These are phyloP conservation scores for Tetragonia tetragonoides DNA, from an alignment of 148 eudicot species.

Conservation along the genomic window DNA sequence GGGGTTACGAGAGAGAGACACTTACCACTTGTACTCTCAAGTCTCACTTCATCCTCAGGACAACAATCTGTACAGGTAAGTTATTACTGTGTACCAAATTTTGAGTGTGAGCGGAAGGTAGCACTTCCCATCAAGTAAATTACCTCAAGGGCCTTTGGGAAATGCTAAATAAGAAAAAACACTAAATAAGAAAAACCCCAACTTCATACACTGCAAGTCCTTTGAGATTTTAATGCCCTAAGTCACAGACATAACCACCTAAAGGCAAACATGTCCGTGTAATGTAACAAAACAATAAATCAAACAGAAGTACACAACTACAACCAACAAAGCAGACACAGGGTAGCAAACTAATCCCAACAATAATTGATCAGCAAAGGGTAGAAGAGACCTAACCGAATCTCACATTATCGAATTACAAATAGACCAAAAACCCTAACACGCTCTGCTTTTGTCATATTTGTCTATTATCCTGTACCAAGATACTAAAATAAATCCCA, in stretches of 20 bases:
- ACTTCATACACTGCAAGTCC: too few species aligned
- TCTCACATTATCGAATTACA: background rate
- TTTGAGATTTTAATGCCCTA: too few species aligned
- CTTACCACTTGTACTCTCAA: too few species aligned
- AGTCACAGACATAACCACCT: background rate
- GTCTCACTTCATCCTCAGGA: too few species aligned
- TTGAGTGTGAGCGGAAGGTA: too few species aligned
- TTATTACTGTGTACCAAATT: too few species aligned
- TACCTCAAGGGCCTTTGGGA: too few species aligned
- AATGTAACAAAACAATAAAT: background rate
- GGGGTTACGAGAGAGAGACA: too few species aligned
- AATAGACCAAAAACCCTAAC: slow-evolving; percentile 10
- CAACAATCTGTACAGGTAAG: too few species aligned
- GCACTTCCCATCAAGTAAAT: too few species aligned
- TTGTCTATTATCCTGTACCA: slow-evolving; percentile 4
- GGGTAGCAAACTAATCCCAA: background rate
- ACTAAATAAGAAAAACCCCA: too few species aligned
- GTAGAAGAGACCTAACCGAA: background rate
- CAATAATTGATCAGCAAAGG: background rate
- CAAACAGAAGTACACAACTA: background rate
- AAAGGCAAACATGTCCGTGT: background rate
- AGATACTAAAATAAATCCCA: slow-evolving; percentile 1
- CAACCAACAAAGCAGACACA: background rate
- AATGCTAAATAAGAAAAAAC: too few species aligned
- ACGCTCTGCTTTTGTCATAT: slow-evolving; percentile 1